Evolutionary conservation across 768 basidiomycete genomes (phyloP).

Genomic region (Solioccasus polychromus): DNA sequence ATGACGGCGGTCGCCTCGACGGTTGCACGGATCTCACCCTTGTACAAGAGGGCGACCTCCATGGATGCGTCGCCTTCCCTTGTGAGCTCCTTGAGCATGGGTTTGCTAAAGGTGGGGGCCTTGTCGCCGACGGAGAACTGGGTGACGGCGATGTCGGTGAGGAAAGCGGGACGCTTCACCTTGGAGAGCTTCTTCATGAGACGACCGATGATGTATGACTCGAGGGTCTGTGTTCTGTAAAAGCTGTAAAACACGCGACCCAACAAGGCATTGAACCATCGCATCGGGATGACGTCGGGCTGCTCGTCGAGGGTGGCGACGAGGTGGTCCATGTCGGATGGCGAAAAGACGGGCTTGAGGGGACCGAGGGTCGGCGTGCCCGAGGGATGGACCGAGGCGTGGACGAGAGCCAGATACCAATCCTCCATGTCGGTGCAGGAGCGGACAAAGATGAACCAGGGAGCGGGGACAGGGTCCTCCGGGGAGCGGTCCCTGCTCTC

Average conservation of each 20-base stretch:
- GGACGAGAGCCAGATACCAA: slow-evolving; percentile 84
- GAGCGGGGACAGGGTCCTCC: slow-evolving; percentile 54
- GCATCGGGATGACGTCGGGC: slow-evolving; percentile 94
- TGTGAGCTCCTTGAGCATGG: slow-evolving; percentile 97
- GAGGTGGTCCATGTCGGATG: slow-evolving; percentile 78
- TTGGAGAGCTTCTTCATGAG: slow-evolving; percentile 94
- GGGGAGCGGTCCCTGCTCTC: too few species aligned
- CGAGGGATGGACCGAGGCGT: slow-evolving; percentile 64
- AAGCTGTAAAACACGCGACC: slow-evolving; percentile 92
- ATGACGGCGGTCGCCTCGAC: slow-evolving; percentile 88
- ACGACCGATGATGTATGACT: slow-evolving; percentile 79
- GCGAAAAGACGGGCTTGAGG: slow-evolving; percentile 62
- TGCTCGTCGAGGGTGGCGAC: slow-evolving; percentile 86
- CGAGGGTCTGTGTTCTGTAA: slow-evolving; percentile 80
- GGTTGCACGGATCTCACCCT: slow-evolving; percentile 86
- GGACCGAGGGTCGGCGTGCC: slow-evolving; percentile 61
- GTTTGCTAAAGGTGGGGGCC: slow-evolving; percentile 87
- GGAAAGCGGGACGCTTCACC: slow-evolving; percentile 84
- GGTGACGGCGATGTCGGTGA: slow-evolving; percentile 80
- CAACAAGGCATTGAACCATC: slow-evolving; percentile 94
- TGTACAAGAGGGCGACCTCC: slow-evolving; percentile 81
- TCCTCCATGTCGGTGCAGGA: slow-evolving; percentile 94
- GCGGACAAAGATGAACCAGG: slow-evolving; percentile 94
- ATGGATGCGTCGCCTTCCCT: slow-evolving; percentile 90
- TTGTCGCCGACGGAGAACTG: slow-evolving; percentile 87